phyloP scores from a whole-genome alignment of 1,139 yeast genomes.

The Kurtzmaniella quercitrusa region DNA sequence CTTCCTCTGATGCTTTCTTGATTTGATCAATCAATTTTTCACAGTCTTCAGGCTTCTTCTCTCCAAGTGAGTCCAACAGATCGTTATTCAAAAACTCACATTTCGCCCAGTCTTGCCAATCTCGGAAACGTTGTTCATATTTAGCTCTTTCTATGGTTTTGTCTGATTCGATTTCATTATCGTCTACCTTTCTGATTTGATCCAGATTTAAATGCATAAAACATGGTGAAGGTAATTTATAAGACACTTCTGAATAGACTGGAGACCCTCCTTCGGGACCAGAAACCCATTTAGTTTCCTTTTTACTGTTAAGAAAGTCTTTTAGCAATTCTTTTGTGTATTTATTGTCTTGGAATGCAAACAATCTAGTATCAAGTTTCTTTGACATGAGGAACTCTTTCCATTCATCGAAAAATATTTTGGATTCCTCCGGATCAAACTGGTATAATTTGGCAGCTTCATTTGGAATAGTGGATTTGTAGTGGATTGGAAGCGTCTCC shows the following conservation, averaged over 20 bases:
- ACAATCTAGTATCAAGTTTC: slow-evolving; percentile 25
- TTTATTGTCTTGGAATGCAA: slow-evolving; percentile 27
- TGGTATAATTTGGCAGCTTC: slow-evolving; percentile 32
- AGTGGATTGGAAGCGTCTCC: slow-evolving; percentile 8
- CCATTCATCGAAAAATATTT: slow-evolving; percentile 24
- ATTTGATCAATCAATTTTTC: background rate
- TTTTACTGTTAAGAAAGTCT: slow-evolving; percentile 17
- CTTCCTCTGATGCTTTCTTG: background rate
- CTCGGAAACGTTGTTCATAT: background rate
- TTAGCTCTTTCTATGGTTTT: background rate
- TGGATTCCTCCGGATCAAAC: slow-evolving; percentile 25
- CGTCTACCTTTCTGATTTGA: background rate
- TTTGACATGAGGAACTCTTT: slow-evolving; percentile 19
- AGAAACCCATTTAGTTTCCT: slow-evolving; percentile 7
- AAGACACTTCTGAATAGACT: background rate
- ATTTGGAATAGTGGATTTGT: background rate
- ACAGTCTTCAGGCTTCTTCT: background rate
- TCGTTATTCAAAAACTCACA: background rate
- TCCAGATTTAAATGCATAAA: background rate
- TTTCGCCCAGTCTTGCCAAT: background rate
- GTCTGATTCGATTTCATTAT: background rate
- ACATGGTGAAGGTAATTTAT: background rate
- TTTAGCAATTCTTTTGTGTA: slow-evolving; percentile 20
- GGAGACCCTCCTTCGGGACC: background rate
- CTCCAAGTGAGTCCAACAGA: background rate